Base-by-base conservation (phyloP, 179 eudicot species). In the Corrigiola litoralis region DNA sequence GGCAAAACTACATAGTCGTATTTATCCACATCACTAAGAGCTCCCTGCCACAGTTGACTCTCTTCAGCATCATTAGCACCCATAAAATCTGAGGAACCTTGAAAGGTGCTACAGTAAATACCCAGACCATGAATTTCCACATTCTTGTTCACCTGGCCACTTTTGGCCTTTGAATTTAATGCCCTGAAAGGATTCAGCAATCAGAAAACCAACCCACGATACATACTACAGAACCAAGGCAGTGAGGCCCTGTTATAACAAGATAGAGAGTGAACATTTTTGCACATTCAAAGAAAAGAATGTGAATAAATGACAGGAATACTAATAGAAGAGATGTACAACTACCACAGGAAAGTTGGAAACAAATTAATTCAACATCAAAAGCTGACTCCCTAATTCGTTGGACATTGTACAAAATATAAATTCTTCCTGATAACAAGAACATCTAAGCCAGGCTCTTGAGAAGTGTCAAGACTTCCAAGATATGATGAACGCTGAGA, bases 91-190 rank as follows among this genome's bases (percentile, higher is more conserved):
- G 63, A 73, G 66, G 69, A 68, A 70, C 79, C 80, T 61, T 70
- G 67, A 61, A 63, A 74, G 54, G 83, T 69, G 72, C 72, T 69
- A 72, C 94, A 94, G 48, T 94, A 82, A 36, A 94, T 76, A 69
- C 87, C 89, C 72, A 94, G 79, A 57, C 84, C 87, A 66, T 72
- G 80, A 76, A 94, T 86, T 81, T 88, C 95, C 64, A 86, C 82
- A 73, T 75, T 56, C 81, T 94, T 94, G 81, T 76, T 81, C 29
- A 88, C 96, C 75, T 85, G 95, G 66, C 89, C 81, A 53, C 84
- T 77, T 78, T 79, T 84, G 66, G 79, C 65, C 79, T 81, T 92
- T 56, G 73, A 72, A 49, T 71, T 79, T 60, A 73, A 73, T 38
- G 81, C 67, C 68, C 84, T 74, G 81, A 73, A 60, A 77, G 21